phyloP scores from a whole-genome alignment of 1,139 yeast species.

The Taphrina wiesneri region DNA sequence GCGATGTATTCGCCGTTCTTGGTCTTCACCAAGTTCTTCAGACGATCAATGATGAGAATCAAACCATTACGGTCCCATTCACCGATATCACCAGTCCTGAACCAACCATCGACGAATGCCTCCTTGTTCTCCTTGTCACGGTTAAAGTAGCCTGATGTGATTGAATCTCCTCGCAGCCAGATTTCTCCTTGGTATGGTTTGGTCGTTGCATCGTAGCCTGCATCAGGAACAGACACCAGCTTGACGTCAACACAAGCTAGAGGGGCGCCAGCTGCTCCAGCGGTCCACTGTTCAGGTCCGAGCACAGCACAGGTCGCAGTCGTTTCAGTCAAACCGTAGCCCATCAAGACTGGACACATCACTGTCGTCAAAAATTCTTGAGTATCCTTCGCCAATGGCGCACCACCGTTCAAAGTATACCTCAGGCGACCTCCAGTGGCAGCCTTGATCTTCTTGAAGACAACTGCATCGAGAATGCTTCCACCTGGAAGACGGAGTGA shows the following conservation, averaged over 20 bases:
- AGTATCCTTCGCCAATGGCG: conserved; percentile 84
- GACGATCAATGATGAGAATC: conserved; percentile 84
- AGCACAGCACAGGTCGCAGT: conserved; percentile 81
- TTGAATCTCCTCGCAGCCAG: conserved; percentile 71
- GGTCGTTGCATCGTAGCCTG: conserved; percentile 72
- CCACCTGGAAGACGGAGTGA: conserved; percentile 74
- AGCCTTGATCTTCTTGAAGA: conserved; percentile 84
- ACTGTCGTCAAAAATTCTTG: conserved; percentile 76
- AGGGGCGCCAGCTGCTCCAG: conserved; percentile 77
- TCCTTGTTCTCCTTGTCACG: conserved; percentile 77
- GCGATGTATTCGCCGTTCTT: conserved; percentile 97
- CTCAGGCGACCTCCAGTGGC: conserved; percentile 93
- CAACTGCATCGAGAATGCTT: conserved; percentile 59
- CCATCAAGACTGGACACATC: conserved; percentile 85
- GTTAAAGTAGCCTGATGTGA: conserved; percentile 75
- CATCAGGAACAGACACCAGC: conserved; percentile 86
- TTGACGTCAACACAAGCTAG: conserved; percentile 83
- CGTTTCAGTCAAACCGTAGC: conserved; percentile 97
- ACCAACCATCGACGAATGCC: conserved; percentile 89
- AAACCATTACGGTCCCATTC: conserved; percentile 85
- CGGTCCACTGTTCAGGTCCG: conserved; percentile 64
- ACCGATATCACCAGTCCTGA: conserved; percentile 95
- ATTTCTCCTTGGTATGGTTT: conserved; percentile 80
- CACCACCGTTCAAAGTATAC: conserved; percentile 84
- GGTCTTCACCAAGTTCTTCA: conserved; percentile 94